These are phyloP conservation scores for Diaporthe destruens DNA, from an alignment of 2,329 filamentous ascomycete genomes.

Conservation along the genomic window DNA sequence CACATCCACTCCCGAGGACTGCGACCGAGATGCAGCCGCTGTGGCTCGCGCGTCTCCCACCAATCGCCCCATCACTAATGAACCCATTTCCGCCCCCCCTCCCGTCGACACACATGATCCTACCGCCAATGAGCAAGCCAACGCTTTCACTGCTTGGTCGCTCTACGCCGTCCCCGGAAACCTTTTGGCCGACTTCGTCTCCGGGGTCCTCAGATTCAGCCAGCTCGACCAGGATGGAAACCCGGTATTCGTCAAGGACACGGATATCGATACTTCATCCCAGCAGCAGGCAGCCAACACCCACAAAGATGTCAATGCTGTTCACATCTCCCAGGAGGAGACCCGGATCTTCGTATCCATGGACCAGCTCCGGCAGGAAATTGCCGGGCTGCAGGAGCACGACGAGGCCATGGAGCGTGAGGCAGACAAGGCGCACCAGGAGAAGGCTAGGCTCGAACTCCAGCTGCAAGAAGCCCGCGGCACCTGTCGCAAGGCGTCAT, in stretches of 20 bases:
- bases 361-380: constrained; percentile 72
- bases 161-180: constrained; percentile 45
- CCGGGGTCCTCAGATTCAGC: constrained; percentile 66
- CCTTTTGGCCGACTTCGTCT: constrained; percentile 69
- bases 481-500: constrained; percentile 49
- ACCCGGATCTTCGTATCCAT: constrained; percentile 71
- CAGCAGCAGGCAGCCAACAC: constrained; percentile 53
- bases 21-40: constrained; percentile 7
- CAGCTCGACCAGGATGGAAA: constrained; percentile 60
- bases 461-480: constrained; percentile 59
- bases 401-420: constrained; percentile 68
- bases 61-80: background rate
- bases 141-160: constrained; percentile 59
- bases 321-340: constrained; percentile 66
- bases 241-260: constrained; percentile 68
- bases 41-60: background rate
- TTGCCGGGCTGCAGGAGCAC: constrained; percentile 67
- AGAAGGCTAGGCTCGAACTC: constrained; percentile 63
- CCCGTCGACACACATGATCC: background rate
- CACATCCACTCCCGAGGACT: background rate
- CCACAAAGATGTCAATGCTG: constrained; percentile 64
- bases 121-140: constrained; percentile 48
- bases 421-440: constrained; percentile 64
- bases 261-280: constrained; percentile 52
- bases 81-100: background rate